Conservation (phyloP, 2,329 filamentous ascomycete genomes). For the Biscogniauxia sp. region DNA sequence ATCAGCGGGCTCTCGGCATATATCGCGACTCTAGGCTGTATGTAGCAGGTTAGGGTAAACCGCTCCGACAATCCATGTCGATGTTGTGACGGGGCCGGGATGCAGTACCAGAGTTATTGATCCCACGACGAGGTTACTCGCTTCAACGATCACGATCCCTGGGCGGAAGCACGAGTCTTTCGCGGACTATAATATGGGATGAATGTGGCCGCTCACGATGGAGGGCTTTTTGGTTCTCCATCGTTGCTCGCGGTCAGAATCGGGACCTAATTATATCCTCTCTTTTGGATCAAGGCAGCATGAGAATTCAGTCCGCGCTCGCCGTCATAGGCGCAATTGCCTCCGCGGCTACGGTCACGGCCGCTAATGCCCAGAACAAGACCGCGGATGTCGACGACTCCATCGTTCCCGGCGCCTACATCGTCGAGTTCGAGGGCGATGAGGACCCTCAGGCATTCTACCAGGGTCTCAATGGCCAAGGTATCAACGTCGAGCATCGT, state of each 20-base stretch:
- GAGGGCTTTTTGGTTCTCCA: neutral
- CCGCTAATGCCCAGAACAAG: neutral
- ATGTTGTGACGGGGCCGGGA: neutral
- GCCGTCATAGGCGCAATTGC: neutral
- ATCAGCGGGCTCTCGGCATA: neutral
- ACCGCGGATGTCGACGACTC: neutral
- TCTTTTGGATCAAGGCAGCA: neutral
- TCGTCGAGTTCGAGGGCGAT: constrained; percentile 3
- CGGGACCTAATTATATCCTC: neutral
- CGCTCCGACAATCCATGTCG: neutral
- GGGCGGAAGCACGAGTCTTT: neutral
- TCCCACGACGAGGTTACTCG: neutral
- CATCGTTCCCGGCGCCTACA: constrained; percentile 2
- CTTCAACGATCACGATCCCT: neutral
- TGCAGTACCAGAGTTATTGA: neutral
- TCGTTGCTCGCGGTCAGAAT: neutral
- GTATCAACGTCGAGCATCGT: constrained; percentile 3
- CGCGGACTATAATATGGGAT: neutral
- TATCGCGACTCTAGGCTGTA: neutral
- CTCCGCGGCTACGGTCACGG: neutral
- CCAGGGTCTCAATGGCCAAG: neutral
- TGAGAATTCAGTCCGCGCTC: neutral
- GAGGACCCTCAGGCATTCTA: constrained; percentile 1
- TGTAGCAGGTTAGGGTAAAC: neutral
- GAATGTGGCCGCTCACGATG: neutral